Base-by-base conservation (phyloP, 2,329 filamentous ascomycete genomes). In the Botrytis fragariae region DNA sequence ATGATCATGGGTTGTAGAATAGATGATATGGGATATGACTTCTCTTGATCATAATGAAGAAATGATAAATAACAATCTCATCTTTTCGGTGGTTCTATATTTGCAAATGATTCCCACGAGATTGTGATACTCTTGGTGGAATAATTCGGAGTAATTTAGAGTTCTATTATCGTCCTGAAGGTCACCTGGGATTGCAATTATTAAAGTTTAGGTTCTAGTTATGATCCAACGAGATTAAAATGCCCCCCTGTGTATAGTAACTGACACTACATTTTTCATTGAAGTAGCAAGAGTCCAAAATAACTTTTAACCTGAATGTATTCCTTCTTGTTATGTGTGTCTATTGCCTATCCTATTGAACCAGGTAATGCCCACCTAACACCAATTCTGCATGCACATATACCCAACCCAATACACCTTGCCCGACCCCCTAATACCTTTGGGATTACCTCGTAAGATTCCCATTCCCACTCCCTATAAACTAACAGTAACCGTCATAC, bases 401-500 rank as follows among this genome's bases (percentile, higher is more conserved):
- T 57, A 20, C 6, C 25, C 32, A 25, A 35, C 32, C 4, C 48
- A 14, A 48, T 25, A 48, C 45, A 48, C 29, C 25, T 37, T 44
- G 16, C 25, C 25, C 44, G 2, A 29, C 9, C 25, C 4, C 44
- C 29, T 18, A n/a, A 44, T 25, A 1, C 22, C 3, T 29, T 16
- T 35, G 32, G 10, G 20, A 44, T 45, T 14, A 5, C 20, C 14
- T 14, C 9, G 9, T 14, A 14, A 14, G 2, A 57, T 57, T 8
- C 32, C 54, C 32, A 12, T 29, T 69, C 35, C 7, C 14, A 8
- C 20, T 51, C 10, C 10, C 16, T 76, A 75, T 18, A 75, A 37
- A 25, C 48, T 71, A 44, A 75, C 76, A 45, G 79, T 80, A 29
- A 76, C 74, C 39, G 74, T 76, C 4, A 65, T 75, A 37, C 79